These are phyloP conservation scores for Dysphania ambrosioides DNA, from an alignment of 148 eudicot genomes.

Conservation along the genomic window DNA sequence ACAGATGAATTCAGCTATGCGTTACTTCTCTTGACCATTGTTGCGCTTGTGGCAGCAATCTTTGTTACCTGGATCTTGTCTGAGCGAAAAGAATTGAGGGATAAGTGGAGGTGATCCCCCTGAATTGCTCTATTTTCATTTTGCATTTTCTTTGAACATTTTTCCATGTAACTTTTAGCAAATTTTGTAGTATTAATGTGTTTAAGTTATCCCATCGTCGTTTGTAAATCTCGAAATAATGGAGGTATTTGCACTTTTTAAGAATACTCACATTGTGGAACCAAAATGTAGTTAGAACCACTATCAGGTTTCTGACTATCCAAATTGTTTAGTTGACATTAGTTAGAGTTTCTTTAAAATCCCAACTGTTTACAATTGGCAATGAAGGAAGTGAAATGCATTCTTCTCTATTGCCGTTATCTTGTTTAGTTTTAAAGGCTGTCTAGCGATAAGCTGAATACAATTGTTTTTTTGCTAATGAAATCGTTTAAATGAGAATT, in stretches of 20 bases:
- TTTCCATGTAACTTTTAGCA: slow-evolving; percentile 29
- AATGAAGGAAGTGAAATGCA: neutral
- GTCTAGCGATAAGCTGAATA: neutral
- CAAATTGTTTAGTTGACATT: slow-evolving; percentile 1
- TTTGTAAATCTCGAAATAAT: slow-evolving; percentile 31
- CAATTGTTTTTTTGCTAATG: too few relatives aligned
- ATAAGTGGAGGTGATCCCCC: slow-evolving; percentile 77
- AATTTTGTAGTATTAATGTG: slow-evolving; percentile 32
- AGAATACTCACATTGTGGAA: slow-evolving; percentile 10
- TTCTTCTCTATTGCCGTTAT: neutral
- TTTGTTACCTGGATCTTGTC: slow-evolving; percentile 90
- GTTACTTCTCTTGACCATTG: slow-evolving; percentile 78
- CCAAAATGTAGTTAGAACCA: slow-evolving; percentile 8
- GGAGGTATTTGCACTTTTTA: slow-evolving; percentile 1
- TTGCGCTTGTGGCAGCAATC: slow-evolving; percentile 72
- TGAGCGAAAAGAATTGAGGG: slow-evolving; percentile 86
- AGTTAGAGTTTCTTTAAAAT: neutral
- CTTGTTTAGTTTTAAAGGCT: neutral
- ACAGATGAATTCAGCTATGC: slow-evolving; percentile 98
- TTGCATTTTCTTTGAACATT: slow-evolving; percentile 14
- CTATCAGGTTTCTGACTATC: neutral
- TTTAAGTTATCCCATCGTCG: slow-evolving; percentile 17
- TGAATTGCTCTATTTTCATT: neutral
- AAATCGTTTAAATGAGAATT: too few relatives aligned
- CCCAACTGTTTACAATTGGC: neutral